Percentiles rank a stretch among this genome's conserved stretches.
Evolutionary conservation across 2,329 filamentous ascomycete genomes (phyloP).

Genomic region (Sporothrix humicola): DNA sequence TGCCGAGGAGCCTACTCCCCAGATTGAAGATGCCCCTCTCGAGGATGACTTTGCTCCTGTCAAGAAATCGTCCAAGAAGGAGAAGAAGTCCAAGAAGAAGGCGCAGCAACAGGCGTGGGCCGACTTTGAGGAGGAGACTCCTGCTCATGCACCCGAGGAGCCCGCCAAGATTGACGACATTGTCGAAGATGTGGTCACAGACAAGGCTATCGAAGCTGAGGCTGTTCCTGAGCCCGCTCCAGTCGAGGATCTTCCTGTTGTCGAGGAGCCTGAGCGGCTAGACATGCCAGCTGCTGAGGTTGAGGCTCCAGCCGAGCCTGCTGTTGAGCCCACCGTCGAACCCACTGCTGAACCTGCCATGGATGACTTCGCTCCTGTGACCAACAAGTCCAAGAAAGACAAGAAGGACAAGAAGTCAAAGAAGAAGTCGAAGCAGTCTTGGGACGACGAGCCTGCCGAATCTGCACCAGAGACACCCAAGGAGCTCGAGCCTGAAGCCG

Average conservation of each 20-base stretch:
- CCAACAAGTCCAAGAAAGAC: slow-evolving; percentile 47
- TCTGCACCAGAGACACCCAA: background rate
- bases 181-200: background rate
- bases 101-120: slow-evolving; percentile 24
- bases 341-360: background rate
- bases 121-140: slow-evolving; percentile 15
- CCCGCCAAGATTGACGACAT: background rate
- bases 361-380: background rate
- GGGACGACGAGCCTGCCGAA: slow-evolving; percentile 13
- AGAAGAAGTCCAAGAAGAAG: slow-evolving; percentile 25
- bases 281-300: background rate
- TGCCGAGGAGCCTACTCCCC: background rate
- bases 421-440: slow-evolving; percentile 35
- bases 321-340: background rate
- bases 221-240: background rate
- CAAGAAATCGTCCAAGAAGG: slow-evolving; percentile 28
- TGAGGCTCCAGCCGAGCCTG: background rate
- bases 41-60: background rate
- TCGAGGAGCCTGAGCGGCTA: background rate
- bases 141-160: slow-evolving; percentile 8
- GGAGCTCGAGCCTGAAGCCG: background rate
- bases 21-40: background rate
- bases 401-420: slow-evolving; percentile 38
- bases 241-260: background rate
- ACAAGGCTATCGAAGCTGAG: background rate